phyloP scores from a whole-genome alignment of 768 basidiomycete species.

The Kockovaella imperatae region DNA sequence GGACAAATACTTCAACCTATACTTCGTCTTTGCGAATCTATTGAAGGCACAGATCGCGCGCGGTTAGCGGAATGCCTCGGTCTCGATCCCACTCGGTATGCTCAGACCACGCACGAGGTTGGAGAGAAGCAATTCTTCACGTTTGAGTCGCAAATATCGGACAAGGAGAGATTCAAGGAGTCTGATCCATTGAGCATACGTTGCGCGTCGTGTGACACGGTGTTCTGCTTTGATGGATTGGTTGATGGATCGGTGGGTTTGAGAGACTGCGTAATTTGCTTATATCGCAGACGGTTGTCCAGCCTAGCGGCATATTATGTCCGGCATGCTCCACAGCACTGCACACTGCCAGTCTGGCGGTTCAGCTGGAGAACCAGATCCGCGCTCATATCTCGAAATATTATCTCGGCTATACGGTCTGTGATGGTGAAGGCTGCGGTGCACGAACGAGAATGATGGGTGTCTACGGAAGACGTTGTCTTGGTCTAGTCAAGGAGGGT shows the following conservation, averaged over 20 bases:
- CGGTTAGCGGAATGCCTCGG: constrained; percentile 92
- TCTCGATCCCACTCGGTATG: constrained; percentile 37
- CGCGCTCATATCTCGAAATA: constrained; percentile 67
- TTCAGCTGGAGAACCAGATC: constrained; percentile 82
- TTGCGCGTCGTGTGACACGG: constrained; percentile 65
- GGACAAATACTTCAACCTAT: constrained; percentile 90
- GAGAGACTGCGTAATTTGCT: neutral
- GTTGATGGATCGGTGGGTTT: constrained; percentile 41
- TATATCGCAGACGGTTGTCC: constrained; percentile 59
- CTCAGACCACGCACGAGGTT: constrained; percentile 21
- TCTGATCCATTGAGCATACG: constrained; percentile 62
- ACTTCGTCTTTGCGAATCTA: constrained; percentile 88
- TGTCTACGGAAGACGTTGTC: constrained; percentile 77
- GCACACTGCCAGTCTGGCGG: constrained; percentile 57
- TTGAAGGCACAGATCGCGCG: constrained; percentile 87
- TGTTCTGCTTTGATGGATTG: constrained; percentile 40
- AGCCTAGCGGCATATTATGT: constrained; percentile 61
- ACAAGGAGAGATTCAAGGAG: constrained; percentile 77
- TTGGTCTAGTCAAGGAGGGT: constrained; percentile 50
- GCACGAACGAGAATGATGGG: constrained; percentile 86
- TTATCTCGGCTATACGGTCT: constrained; percentile 82
- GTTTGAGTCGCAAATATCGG: constrained; percentile 82
- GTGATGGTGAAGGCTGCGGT: constrained; percentile 76
- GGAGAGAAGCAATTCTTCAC: constrained; percentile 66
- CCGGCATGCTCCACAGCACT: constrained; percentile 57